These are phyloP conservation scores for Rusavskia elegans DNA, from an alignment of 495 filamentous ascomycete species.

Conservation along the genomic window DNA sequence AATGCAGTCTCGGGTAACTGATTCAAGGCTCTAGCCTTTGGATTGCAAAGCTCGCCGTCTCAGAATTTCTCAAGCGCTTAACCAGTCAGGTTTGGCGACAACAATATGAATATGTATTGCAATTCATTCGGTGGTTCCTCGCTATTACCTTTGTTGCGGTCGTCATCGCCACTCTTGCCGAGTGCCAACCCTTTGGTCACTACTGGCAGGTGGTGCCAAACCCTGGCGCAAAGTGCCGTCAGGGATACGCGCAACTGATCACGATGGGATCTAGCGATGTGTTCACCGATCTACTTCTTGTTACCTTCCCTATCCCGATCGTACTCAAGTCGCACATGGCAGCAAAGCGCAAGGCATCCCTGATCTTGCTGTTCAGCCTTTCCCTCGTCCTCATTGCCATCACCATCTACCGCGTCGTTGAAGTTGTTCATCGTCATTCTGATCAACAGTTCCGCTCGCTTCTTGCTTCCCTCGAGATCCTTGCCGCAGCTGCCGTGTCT, in stretches of 20 bases:
- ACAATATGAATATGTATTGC: constrained; percentile 49
- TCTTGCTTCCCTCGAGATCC: constrained; percentile 59
- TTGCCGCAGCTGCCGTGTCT: constrained; percentile 60
- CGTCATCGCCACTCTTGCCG: constrained; percentile 62
- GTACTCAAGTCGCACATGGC: constrained; percentile 59
- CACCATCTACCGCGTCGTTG: constrained; percentile 61
- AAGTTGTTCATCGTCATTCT: constrained; percentile 44
- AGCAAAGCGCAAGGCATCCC: constrained; percentile 42
- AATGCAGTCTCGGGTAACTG: background rate
- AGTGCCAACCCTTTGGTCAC: constrained; percentile 70
- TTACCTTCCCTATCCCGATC: constrained; percentile 77
- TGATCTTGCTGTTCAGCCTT: constrained; percentile 66
- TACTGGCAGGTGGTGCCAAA: constrained; percentile 91
- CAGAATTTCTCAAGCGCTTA: constrained; percentile 77
- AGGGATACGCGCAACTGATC: constrained; percentile 69
- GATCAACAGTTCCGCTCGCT: constrained; percentile 63
- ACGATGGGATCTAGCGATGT: constrained; percentile 80
- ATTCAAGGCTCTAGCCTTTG: constrained; percentile 50
- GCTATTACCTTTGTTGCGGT: constrained; percentile 60
- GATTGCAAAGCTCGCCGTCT: constrained; percentile 79
- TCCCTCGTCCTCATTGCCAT: constrained; percentile 60
- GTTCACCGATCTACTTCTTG: constrained; percentile 71
- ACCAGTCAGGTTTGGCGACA: constrained; percentile 51
- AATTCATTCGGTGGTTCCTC: constrained; percentile 58
- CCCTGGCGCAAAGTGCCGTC: constrained; percentile 68